Evolutionary conservation across 2,329 filamentous ascomycete genomes (phyloP).

Genomic region (Penicillium sp.): DNA sequence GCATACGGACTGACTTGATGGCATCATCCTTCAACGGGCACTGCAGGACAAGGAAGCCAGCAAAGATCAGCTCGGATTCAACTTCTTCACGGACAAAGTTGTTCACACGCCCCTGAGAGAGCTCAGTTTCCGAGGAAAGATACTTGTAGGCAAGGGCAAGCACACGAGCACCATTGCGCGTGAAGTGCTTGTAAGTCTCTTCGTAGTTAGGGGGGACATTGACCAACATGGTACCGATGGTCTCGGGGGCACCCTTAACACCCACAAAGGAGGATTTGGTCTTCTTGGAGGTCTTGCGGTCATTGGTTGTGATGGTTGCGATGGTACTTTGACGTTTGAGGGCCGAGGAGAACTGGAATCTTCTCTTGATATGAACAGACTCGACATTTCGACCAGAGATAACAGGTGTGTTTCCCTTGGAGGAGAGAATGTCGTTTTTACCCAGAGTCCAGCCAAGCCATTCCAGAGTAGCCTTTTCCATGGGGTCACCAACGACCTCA

Average conservation of each 20-base stretch:
- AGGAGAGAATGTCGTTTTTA: constrained; percentile 77
- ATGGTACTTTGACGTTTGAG: constrained; percentile 95
- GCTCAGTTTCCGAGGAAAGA: constrained; percentile 74
- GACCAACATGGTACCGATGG: constrained; percentile 88
- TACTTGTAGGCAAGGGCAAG: constrained; percentile 93
- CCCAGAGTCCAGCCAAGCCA: constrained; percentile 93
- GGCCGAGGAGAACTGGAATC: constrained; percentile 97
- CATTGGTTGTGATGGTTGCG: constrained; percentile 72
- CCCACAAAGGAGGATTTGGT: constrained; percentile 84
- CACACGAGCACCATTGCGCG: constrained; percentile 89
- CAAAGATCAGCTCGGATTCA: constrained; percentile 80
- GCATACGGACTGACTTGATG: constrained; percentile 88
- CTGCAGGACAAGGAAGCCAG: constrained; percentile 92
- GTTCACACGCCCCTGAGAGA: constrained; percentile 83
- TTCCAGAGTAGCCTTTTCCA: constrained; percentile 93
- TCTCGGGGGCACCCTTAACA: constrained; percentile 97
- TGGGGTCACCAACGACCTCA: constrained; percentile 94
- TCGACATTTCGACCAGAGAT: constrained; percentile 54
- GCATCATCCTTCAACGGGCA: constrained; percentile 96
- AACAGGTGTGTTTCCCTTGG: constrained; percentile 52
- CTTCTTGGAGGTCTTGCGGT: constrained; percentile 71
- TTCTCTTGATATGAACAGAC: constrained; percentile 87
- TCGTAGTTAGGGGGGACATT: constrained; percentile 84
- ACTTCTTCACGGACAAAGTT: constrained; percentile 91
- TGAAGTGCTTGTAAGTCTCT: constrained; percentile 98